These are phyloP conservation scores for Suillus discolor DNA, from an alignment of 768 basidiomycete species.

Conservation along the genomic window DNA sequence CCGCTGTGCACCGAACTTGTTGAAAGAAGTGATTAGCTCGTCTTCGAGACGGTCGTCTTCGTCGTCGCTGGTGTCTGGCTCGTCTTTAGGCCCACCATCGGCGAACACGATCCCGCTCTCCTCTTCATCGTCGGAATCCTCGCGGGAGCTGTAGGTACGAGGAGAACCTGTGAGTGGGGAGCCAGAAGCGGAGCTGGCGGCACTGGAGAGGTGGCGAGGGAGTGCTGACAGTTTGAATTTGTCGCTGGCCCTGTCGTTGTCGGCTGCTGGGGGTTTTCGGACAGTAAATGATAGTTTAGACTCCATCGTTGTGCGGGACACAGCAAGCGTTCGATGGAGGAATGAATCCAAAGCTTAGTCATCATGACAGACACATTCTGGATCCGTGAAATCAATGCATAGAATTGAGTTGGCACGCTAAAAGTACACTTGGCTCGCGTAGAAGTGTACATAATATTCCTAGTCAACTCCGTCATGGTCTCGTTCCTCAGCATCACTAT, in stretches of 20 bases:
- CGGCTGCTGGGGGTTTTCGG: conserved; percentile 69
- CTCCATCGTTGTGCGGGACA: conserved; percentile 15
- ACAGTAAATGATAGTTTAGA: conserved; percentile 81
- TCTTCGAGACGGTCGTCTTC: conserved; percentile 59
- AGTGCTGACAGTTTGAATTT: conserved; percentile 61
- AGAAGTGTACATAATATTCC: background rate
- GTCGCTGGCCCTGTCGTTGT: conserved; percentile 63
- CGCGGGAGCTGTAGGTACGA: conserved; percentile 25
- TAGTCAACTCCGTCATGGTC: conserved; percentile 10
- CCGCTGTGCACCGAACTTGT: conserved; percentile 80
- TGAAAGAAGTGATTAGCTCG: conserved; percentile 72
- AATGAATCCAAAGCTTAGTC: background rate
- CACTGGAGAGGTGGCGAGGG: conserved; percentile 55
- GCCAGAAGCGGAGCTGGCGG: conserved; percentile 44
- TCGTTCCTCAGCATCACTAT: conserved; percentile 6
- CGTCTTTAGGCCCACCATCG: conserved; percentile 27
- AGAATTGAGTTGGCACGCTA: background rate
- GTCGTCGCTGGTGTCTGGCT: conserved; percentile 55
- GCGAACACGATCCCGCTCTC: conserved; percentile 28
- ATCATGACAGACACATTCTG: background rate
- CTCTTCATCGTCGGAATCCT: conserved; percentile 29
- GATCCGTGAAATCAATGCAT: background rate
- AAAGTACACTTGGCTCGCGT: background rate
- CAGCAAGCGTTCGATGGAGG: background rate
- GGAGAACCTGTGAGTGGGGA: conserved; percentile 65